Evolutionary conservation across 768 basidiomycete species (phyloP).

Genomic region (Serendipita sp.): DNA sequence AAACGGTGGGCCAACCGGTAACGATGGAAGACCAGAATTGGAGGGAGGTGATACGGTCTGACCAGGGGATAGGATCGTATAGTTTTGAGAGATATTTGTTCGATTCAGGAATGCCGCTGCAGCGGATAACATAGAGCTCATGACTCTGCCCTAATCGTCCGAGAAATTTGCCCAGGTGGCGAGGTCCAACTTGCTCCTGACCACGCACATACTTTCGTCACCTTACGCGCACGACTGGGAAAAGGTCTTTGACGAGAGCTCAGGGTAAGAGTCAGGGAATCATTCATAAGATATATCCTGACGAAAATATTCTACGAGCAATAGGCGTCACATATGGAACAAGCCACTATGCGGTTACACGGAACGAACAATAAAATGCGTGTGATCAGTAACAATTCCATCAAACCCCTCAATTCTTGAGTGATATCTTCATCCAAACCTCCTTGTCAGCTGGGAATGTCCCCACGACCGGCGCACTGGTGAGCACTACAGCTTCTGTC

Average conservation of each 20-base stretch:
- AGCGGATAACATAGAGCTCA: constrained; percentile 47
- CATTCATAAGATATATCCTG: no score
- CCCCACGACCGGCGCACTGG: not conserved
- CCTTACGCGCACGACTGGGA: no score
- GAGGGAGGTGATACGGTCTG: constrained; percentile 18
- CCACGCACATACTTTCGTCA: not conserved
- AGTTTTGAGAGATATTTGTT: constrained; percentile 66
- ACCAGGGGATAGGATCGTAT: constrained; percentile 43
- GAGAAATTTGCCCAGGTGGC: not conserved
- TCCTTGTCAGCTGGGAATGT: not conserved
- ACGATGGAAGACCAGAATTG: constrained; percentile 24
- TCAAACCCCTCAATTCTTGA: not conserved
- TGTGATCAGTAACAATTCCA: not conserved
- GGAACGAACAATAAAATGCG: no score
- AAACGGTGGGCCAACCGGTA: constrained; percentile 33
- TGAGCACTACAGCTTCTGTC: not conserved
- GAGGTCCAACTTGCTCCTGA: not conserved
- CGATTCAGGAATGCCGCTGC: constrained; percentile 71
- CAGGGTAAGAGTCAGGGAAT: no score
- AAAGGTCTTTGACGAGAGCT: no score
- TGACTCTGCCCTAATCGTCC: not conserved
- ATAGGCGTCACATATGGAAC: no score
- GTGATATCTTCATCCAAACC: not conserved
- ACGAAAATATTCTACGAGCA: no score
- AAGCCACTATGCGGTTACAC: no score